Base-by-base conservation (phyloP, 306 rosid genomes). In the Trichosanthes truncata region DNA sequence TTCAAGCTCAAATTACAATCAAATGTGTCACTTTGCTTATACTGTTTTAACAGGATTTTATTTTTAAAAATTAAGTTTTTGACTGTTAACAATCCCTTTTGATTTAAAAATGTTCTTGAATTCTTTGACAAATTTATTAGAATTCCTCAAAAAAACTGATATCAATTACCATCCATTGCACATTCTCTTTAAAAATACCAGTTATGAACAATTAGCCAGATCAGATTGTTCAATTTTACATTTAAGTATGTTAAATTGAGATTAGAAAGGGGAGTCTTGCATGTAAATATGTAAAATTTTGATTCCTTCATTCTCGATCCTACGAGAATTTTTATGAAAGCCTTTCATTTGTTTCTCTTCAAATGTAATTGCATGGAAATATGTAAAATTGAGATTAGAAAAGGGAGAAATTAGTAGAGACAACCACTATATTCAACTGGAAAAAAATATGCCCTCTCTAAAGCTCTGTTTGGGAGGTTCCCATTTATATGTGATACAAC, bases 401-500 rank as follows among this genome's bases (percentile, higher is more conserved):
- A 73, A 17, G 15, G 36, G 60, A 12, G 35, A 43, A 71, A 43
- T 71, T 4, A 41, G 43, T 21, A 68, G 75, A 68, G 51, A 20
- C 9, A 66, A 67, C 15, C 48, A 7, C 5, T 14, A 33, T 29
- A 35, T 17, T 35, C 25, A 35, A 18, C 48, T 18, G 48, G 29
- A 14, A 6, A 66, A 17, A 36, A 69, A 83, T 61, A 48, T 7
- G 55, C 69, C 66, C 2, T 68, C 31, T 33, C 23, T 11, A 56
- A 26, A 81, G 88, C 86, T 59, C 78, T 59, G 52, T 72, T 20
- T 33, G 25, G 51, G 49, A 69, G 78, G 80, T 71, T 73, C 33
- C 43, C 65, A 78, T 60, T 85, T 73, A 35, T 66, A 66, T 85
- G 86, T 33, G 76, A 61, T 87, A 86, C 84, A 87, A 67, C 63